Conservation (phyloP, 176 grass and related monocot species). For the Phoenix dactylifera region DNA sequence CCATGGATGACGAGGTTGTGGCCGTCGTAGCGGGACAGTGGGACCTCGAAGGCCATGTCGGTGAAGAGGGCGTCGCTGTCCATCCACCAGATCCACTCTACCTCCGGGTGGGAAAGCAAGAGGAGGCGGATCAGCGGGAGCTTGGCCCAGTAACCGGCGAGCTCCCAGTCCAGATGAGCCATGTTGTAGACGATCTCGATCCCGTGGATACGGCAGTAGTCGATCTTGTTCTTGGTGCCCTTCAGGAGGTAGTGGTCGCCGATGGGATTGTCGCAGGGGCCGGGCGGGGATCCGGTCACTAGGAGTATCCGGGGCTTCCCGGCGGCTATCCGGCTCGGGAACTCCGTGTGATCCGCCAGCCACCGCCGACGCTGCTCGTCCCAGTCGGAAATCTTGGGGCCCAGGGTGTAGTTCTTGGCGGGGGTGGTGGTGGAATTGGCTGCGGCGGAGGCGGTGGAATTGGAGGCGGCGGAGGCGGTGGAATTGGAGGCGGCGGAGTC, state of each 20-base stretch:
- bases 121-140: slow-evolving; percentile 73
- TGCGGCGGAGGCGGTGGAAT: slow-evolving; percentile 11
- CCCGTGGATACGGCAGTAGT: slow-evolving; percentile 80
- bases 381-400: slow-evolving; percentile 69
- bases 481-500: neutral
- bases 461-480: slow-evolving; percentile 20
- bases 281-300: slow-evolving; percentile 73
- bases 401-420: slow-evolving; percentile 39
- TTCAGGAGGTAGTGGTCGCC: slow-evolving; percentile 96
- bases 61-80: slow-evolving; percentile 93
- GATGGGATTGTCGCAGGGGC: slow-evolving; percentile 73
- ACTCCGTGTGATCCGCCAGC: slow-evolving; percentile 54
- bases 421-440: neutral
- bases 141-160: slow-evolving; percentile 89
- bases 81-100: slow-evolving; percentile 99
- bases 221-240: slow-evolving; percentile 89
- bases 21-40: slow-evolving; percentile 37
- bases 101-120: slow-evolving; percentile 83
- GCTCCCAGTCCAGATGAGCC: slow-evolving; percentile 75
- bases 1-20: slow-evolving; percentile 92
- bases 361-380: slow-evolving; percentile 53
- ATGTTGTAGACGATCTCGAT: slow-evolving; percentile 92
- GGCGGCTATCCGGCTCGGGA: slow-evolving; percentile 29
- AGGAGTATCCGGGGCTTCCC: slow-evolving; percentile 71
- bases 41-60: slow-evolving; percentile 93